Conservation (phyloP, 768 basidiomycete species). For the Boletus sp. region DNA sequence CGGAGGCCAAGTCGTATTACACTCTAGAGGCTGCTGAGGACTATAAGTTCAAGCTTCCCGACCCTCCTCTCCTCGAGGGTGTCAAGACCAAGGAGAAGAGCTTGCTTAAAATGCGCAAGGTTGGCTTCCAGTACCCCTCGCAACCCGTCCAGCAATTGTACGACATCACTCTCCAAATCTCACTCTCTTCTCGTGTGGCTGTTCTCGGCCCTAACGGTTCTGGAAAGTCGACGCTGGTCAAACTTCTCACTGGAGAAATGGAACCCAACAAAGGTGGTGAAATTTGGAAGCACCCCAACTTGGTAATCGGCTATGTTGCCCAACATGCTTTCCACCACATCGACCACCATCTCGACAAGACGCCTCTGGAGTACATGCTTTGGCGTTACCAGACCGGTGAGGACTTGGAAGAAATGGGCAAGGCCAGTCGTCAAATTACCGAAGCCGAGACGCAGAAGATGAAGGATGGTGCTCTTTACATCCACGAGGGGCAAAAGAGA, state of each 20-base stretch:
- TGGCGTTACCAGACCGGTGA: conserved; percentile 99
- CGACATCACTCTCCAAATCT: conserved; percentile 96
- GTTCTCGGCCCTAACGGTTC: conserved; percentile 99
- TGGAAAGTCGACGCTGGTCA: conserved; percentile 96
- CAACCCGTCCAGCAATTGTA: conserved; percentile 84
- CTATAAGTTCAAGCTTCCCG: conserved; percentile 98
- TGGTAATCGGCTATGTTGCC: conserved; percentile 98
- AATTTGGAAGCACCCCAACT: conserved; percentile 98
- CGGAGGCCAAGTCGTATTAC: conserved; percentile 98
- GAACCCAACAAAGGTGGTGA: conserved; percentile 96
- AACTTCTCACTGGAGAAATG: conserved; percentile 93
- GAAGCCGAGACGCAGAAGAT: conserved; percentile 92
- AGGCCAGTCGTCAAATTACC: conserved; percentile 83
- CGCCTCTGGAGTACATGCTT: conserved; percentile 97
- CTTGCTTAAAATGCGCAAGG: conserved; percentile 95
- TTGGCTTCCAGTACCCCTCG: conserved; percentile 94
- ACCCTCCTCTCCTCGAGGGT: conserved; percentile 96
- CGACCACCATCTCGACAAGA: conserved; percentile 97
- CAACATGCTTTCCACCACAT: conserved; percentile 99
- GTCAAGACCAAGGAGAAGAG: conserved; percentile 99
- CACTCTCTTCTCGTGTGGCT: conserved; percentile 96
- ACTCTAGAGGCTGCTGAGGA: conserved; percentile 93
- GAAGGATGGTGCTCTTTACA: conserved; percentile 86
- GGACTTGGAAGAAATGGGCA: conserved; percentile 94
- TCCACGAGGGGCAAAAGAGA: conserved; percentile 94